Evolutionary conservation across 2,329 filamentous ascomycete species (phyloP), one percentile per base, ranked within the genome.

Genomic region (Penicillium expansum): DNA sequence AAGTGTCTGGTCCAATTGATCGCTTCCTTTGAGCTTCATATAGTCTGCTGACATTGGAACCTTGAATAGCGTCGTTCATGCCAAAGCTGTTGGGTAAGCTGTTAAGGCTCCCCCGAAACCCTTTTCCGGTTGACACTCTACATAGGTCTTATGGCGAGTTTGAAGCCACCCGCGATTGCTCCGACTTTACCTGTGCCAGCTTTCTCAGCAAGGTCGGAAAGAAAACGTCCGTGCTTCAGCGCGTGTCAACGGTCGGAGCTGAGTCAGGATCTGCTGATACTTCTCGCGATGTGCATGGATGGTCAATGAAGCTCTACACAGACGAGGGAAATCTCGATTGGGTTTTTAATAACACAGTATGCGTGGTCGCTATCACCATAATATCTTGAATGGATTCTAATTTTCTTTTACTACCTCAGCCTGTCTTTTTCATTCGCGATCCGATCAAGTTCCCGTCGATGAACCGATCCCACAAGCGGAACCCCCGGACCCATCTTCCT

Each of bases 381-480:
- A 44, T 11, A 2, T 18, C 6, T 20, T 18, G 11, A 18, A 6
- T 11, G 2, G 8, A 20, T 38, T 38, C 10, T 20, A 11, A 20
- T 5, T 38, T 18, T 13, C 4, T 3, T 38, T 20, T 1, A n/a
- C n/a, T 10, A 37, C 16, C n/a, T 10, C 35, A 72, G 66, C 87
- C 87, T 0, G 83, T 89, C 0, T 90, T 90, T 76, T 90, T 91
- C 71, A 68, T 90, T 42, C 71, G 78, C 6, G 87, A 90, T 61
- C 84, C 87, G 0, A 82, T 85, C 59, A 89, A 90, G 72, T 90
- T 89, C 64, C 86, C 87, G 11, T 80, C 86, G 60, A 83, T 89
- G 66, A 89, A 89, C 48, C 85, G 88, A 63, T 87, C 86, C 0
- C 86, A 89, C 68, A 90, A 89, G 78, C 78, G 86, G 20, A 74